These are phyloP conservation scores for Fusarium subtropicale DNA, from an alignment of 2,329 filamentous ascomycete species.

Conservation along the genomic window DNA sequence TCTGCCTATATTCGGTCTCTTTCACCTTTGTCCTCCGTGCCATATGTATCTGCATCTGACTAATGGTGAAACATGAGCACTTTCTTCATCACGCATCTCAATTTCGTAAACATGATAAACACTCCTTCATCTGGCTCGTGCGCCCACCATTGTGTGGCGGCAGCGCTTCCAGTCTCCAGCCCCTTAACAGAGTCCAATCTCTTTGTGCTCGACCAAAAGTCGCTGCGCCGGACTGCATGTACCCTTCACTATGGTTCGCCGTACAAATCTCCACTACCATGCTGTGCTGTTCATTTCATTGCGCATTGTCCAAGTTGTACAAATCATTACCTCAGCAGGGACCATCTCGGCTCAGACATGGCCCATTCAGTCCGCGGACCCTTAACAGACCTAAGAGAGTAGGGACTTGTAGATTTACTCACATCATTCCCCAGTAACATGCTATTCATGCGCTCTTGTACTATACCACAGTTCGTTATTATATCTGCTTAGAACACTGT, in stretches of 20 bases:
- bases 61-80: slow-evolving; percentile 26
- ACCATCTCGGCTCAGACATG: slow-evolving; percentile 5
- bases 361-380: slow-evolving; percentile 18
- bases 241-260: slow-evolving; percentile 37
- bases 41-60: background rate
- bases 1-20: background rate
- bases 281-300: slow-evolving; percentile 27
- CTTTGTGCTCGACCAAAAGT: slow-evolving; percentile 38
- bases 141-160: slow-evolving; percentile 35
- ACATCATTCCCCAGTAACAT: slow-evolving; percentile 5
- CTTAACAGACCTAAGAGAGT: slow-evolving; percentile 32
- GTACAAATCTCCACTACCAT: slow-evolving; percentile 18
- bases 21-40: background rate
- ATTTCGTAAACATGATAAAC: slow-evolving; percentile 20
- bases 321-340: slow-evolving; percentile 41
- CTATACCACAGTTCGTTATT: background rate
- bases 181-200: slow-evolving; percentile 47
- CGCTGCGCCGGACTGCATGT: slow-evolving; percentile 32
- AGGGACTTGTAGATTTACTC: slow-evolving; percentile 13
- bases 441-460: slow-evolving; percentile 13
- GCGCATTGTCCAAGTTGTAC: slow-evolving; percentile 20
- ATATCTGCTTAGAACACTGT: background rate
- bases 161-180: slow-evolving; percentile 44
- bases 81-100: slow-evolving; percentile 4
- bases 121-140: slow-evolving; percentile 38